phyloP scores from a whole-genome alignment of 306 rosid species.

The Rosa chinensis region DNA sequence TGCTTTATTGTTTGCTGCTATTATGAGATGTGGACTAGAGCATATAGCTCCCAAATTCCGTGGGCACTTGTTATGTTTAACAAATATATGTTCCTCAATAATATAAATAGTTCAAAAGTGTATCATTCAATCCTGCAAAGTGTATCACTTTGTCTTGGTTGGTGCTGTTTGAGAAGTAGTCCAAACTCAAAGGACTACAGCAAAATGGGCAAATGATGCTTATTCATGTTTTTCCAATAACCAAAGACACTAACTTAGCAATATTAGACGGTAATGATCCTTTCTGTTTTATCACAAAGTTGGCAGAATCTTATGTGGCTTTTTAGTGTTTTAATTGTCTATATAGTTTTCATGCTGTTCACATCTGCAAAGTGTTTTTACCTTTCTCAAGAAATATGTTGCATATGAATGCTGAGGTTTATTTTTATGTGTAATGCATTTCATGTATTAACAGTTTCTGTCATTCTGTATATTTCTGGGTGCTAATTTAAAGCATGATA shows the following conservation, averaged over 20 bases:
- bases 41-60: neutral
- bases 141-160: neutral
- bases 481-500: neutral
- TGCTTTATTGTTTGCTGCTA: neutral
- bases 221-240: neutral
- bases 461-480: neutral
- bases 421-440: neutral
- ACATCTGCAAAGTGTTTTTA: neutral
- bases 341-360: neutral
- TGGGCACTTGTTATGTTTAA: neutral
- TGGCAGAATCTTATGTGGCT: neutral
- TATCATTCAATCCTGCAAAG: neutral
- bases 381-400: neutral
- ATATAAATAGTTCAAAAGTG: neutral
- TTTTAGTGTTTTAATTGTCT: neutral
- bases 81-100: too few relatives aligned
- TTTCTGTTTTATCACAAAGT: neutral
- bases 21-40: neutral
- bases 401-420: neutral
- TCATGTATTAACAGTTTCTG: neutral
- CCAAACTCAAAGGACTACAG: neutral
- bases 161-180: slow-evolving; percentile 5
- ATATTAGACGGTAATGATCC: neutral
- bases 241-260: neutral
- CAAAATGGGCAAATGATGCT: neutral